Base-by-base conservation (phyloP, 805 yeast species). In the Wickerhamiella sorbophila region DNA sequence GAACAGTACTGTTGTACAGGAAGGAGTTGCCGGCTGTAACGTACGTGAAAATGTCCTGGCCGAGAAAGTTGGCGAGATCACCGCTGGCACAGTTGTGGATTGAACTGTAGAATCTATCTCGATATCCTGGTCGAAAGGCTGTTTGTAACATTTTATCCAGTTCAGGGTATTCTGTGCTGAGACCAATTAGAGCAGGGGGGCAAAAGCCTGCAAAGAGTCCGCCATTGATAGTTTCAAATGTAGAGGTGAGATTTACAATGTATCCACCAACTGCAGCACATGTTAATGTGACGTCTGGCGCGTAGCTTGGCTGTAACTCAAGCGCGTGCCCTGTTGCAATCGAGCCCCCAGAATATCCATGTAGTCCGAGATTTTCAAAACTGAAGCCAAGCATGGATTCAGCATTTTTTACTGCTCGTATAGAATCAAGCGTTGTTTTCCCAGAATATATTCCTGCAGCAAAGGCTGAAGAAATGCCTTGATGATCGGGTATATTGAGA, bases 281-380 rank as follows among this genome's bases (percentile, higher is more conserved):
- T 19, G 41, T 44, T 10, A 54, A 26, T 16, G 44, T 42, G 18
- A 54, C 40, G 20, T 52, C 55, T 3, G 58, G 56, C 2, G 56
- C 56, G 19, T 54, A 54, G 9, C 35, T 1, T 4, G 29, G 31
- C 22, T 47, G 47, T 15, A 46, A 18, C 44, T 53, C 53, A 1
- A 49, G 48, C 1, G 58, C 56, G 43, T 48, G 48, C n/a, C 55
- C 58, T 10, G 53, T 33, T 14, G 57, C 49, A n/a, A 40, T 35
- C 4, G 55, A 50, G n/a, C 50, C 56, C 5, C 54, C 54, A 5
- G 57, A 55, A 46, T 52, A 54, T 19, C 58, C 58, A 52, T 54
- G 49, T 31, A 54, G 41, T 8, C 47, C 57, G 9, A 52, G 36
- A 33, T 43, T 39, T 24, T 33, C 44, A 26, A 39, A 39, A 15